A percentile compares a stretch with the other conserved stretches of the same genome.
These are phyloP conservation scores for Herpotrichia juniperi DNA, from an alignment of 2,329 filamentous ascomycete genomes.

Conservation along the genomic window DNA sequence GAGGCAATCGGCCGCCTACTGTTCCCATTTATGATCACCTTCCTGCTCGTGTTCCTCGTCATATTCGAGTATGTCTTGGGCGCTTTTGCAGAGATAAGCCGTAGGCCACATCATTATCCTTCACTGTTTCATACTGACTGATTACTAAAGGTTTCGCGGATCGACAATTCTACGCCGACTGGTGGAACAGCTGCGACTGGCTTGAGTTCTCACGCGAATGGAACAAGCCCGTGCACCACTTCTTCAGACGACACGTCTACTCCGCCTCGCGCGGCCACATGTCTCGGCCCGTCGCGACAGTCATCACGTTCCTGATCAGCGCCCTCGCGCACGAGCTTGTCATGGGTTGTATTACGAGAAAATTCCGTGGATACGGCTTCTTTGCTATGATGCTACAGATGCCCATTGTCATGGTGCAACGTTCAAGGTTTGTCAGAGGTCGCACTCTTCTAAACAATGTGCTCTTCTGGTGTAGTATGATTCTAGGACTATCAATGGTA, in stretches of 20 bases:
- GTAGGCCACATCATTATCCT: slow-evolving; percentile 32
- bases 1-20: slow-evolving; percentile 91
- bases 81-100: slow-evolving; percentile 91
- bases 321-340: slow-evolving; percentile 92
- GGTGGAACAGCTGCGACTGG: slow-evolving; percentile 81
- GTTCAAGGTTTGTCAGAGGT: slow-evolving; percentile 75
- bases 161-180: slow-evolving; percentile 85
- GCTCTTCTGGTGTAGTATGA: slow-evolving; percentile 90
- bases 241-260: slow-evolving; percentile 94
- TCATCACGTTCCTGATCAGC: slow-evolving; percentile 90
- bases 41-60: slow-evolving; percentile 93
- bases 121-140: slow-evolving; percentile 5
- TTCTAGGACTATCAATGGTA: slow-evolving; percentile 81
- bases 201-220: slow-evolving; percentile 93
- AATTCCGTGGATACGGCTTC: slow-evolving; percentile 92
- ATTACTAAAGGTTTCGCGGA: slow-evolving; percentile 74
- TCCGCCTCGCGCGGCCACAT: slow-evolving; percentile 78
- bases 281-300: slow-evolving; percentile 76
- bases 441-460: slow-evolving; percentile 75
- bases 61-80: slow-evolving; percentile 98
- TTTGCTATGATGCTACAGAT: slow-evolving; percentile 95
- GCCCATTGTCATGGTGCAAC: slow-evolving; percentile 90
- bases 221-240: slow-evolving; percentile 98
- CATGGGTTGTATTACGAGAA: slow-evolving; percentile 98
- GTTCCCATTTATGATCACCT: slow-evolving; percentile 96